Evolutionary conservation across 805 yeast species (phyloP), one percentile per base, ranked within the genome.

Genomic region (Ogataea nitratoaversa): DNA sequence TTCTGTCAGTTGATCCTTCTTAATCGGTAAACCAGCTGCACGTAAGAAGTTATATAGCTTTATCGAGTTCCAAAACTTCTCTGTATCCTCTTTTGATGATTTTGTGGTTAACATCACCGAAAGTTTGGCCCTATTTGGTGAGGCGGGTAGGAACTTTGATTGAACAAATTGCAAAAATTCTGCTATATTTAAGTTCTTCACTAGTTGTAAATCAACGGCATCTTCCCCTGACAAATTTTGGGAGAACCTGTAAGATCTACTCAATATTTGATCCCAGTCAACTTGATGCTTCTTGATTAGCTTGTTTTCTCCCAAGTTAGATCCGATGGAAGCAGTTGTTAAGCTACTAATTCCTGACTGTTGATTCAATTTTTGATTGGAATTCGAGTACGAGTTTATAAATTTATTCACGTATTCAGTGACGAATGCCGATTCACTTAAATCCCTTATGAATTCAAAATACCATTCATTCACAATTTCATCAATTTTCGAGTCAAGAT

Each of bases 231-330:
- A 44, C 5, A 45, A 39, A 22, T 47, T 49, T 9, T 60, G 59
- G 0, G 63, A 51, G 48, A 76, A 78, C 19, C 61, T 47, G 45
- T 69, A 74, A 3, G 69, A 65, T 36, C 62, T 59, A 30, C 65
- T 69, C 3, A 67, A 47, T 3, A 82, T 77, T 41, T 74, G 74
- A 39, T 73, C 78, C 72, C 77, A 71, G 29, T 57, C 48, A 23
- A 60, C 61, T 42, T 66, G 69, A 55, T 83, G 90, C 3, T 52
- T 42, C 32, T 57, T 66, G 51, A 70, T 40, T 8, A 49, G 28
- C 19, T 45, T 53, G 18, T 47, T 45, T 13, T 44, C 54, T 9
- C 47, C 53, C 30, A 46, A 43, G 19, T 41, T 34, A n/a, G 44
- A 32, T 3, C 56, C 56, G 16, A 59, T 44, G 7, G 56, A 42